Base-by-base conservation (phyloP, 768 basidiomycete species). In the Amanita phalloides region DNA sequence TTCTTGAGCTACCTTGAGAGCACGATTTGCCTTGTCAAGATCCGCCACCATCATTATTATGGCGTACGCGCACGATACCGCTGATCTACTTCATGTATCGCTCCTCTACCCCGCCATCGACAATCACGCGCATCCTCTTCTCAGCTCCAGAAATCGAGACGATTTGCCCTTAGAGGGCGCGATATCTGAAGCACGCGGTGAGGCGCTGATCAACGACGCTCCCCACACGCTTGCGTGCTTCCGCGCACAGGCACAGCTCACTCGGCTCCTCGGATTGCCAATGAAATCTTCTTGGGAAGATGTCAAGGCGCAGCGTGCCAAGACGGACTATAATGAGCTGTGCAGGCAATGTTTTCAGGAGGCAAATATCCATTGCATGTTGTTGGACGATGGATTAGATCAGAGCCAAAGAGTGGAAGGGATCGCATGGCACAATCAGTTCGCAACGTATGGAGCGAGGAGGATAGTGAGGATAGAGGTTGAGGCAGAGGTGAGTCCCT, bases 121-220 rank as follows among this genome's bases (percentile, higher is more conserved):
- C 67, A 88, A 89, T 62, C 88, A 90, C 60, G 83, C 86, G 0
- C 88, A 90, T 59, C 82, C 86, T 1, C 68, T 90, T 17, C 69
- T 90, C 44, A 66, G 68, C 21, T 69, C 66, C 5, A 65, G 66
- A 17, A 59, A 76, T 49, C 74, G 81, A 28, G 54, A 67, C 45
- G 58, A 56, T 3, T 57, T 86, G 14, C 73, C 80, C 0, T 76
- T 88, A 55, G 82, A 89, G 53, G 79, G 79, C 0, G 59, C 85
- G 45, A 66, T 84, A 41, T 82, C 83, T 2, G 86, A 89, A 61
- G 82, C 85, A 20, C 61, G 65, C 13, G 81, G 76, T 5, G 61
- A 71, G 7, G 78, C 79, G 0, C 67, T 83, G 32, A 62, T 60
- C 8, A 60, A 64, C 23, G 82, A 87, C 55, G 67, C 80, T 0